A percentile compares a stretch with the other conserved stretches of the same genome.
Evolutionary conservation across 192 early-diverging fungal genomes (phyloP).

Genomic region (Diversispora epigaea): DNA sequence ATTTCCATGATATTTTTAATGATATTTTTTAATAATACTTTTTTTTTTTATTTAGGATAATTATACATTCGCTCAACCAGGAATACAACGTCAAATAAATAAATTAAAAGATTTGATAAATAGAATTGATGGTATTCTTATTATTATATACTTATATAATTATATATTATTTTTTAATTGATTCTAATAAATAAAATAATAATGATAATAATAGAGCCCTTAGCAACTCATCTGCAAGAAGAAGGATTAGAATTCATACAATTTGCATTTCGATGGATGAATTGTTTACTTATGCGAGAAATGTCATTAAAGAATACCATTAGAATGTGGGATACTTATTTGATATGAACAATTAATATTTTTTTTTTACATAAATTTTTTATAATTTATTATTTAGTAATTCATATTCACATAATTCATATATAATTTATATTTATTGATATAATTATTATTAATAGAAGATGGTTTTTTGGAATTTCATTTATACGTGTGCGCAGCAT

Average conservation of each 20-base stretch:
- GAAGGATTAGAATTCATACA: conserved; percentile 97
- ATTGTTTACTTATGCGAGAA: conserved; percentile 98
- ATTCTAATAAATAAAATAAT: too few species aligned
- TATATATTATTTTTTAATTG: too few species aligned
- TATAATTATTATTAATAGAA: conserved; percentile 36
- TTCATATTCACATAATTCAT: too few species aligned
- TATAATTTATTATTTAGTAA: too few species aligned
- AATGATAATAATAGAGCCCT: conserved; percentile 50
- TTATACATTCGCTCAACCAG: conserved; percentile 95
- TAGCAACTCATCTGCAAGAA: conserved; percentile 78
- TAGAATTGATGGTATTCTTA: conserved; percentile 77
- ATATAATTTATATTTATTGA: too few species aligned
- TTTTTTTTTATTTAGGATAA: conserved; percentile 75
- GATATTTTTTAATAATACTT: background rate
- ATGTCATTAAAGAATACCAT: conserved; percentile 82
- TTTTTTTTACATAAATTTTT: too few species aligned
- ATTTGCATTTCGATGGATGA: conserved; percentile 99
- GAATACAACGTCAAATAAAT: conserved; percentile 88
- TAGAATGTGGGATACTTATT: conserved; percentile 99
- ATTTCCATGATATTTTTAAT: too few species aligned
- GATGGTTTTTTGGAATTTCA: conserved; percentile 96
- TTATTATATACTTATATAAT: too few species aligned
- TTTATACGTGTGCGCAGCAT: conserved; percentile 97
- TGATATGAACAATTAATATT: conserved; percentile 47
- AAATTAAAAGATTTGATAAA: conserved; percentile 89